A percentile compares a stretch with the other conserved stretches of the same genome.
These are phyloP conservation scores for Ajuga reptans DNA, from an alignment of 305 asterid species.

Conservation along the genomic window DNA sequence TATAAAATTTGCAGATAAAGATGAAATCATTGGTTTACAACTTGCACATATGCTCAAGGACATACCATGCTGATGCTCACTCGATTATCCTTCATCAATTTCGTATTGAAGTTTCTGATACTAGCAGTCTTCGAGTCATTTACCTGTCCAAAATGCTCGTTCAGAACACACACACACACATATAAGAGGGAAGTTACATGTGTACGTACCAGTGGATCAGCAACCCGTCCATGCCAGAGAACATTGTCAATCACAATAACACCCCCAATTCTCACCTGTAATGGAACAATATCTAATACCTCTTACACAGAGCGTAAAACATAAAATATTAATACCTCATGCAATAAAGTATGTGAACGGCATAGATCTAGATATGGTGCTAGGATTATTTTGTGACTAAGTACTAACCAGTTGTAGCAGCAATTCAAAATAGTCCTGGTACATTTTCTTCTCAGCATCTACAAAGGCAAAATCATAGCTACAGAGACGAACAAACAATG, in stretches of 20 bases:
- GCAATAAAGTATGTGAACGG: not conserved
- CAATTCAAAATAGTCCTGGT: constrained; percentile 73
- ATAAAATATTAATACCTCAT: not conserved
- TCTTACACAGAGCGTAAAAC: not conserved
- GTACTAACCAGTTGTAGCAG: constrained; percentile 86
- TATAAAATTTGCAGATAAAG: constrained; percentile 16
- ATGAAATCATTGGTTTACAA: not conserved
- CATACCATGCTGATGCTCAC: constrained; percentile 84
- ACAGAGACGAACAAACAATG: constrained; percentile 9
- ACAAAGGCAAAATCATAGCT: constrained; percentile 91
- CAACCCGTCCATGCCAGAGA: constrained; percentile 93
- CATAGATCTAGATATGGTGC: constrained; percentile 3
- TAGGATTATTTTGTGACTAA: constrained; percentile 26
- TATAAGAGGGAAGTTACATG: not conserved
- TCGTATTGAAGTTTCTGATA: constrained; percentile 58
- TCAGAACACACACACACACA: not conserved
- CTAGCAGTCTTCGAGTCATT: constrained; percentile 58
- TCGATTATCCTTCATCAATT: constrained; percentile 62
- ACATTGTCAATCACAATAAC: constrained; percentile 83
- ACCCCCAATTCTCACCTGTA: constrained; percentile 81
- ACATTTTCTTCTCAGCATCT: constrained; percentile 91
- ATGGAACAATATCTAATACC: not conserved
- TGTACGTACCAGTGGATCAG: constrained; percentile 62
- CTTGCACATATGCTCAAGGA: not conserved
- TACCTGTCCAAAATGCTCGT: constrained; percentile 33